Evolutionary conservation across 345 rosid genomes (phyloP).

Genomic region (Theobroma cacao): DNA sequence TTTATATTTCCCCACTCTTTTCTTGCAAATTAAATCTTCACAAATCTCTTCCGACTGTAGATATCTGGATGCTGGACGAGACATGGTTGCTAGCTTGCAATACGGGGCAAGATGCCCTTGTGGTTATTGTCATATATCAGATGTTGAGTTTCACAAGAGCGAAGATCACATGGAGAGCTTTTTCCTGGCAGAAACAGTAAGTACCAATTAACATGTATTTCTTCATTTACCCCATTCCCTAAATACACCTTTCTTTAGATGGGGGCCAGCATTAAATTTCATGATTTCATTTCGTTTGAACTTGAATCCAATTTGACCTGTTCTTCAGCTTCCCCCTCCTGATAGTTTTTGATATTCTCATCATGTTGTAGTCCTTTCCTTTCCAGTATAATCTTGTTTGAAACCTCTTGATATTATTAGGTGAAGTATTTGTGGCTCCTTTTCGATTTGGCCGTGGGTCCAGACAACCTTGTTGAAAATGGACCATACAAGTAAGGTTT

Average conservation of each 20-base stretch:
- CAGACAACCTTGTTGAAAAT: slow-evolving; percentile 92
- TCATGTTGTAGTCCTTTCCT: neutral
- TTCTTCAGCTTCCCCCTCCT: neutral
- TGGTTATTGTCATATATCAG: slow-evolving; percentile 93
- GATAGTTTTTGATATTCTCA: neutral
- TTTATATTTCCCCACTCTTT: neutral
- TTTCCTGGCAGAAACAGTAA: slow-evolving; percentile 98
- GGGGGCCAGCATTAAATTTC: neutral
- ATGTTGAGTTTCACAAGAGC: slow-evolving; percentile 80
- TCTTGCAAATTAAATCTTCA: neutral
- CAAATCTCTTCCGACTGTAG: slow-evolving; percentile 26
- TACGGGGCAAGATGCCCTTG: slow-evolving; percentile 94
- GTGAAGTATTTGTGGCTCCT: slow-evolving; percentile 97
- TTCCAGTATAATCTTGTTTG: neutral
- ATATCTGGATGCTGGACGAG: slow-evolving; percentile 93
- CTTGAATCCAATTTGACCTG: neutral
- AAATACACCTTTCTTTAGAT: neutral
- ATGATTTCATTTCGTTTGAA: neutral
- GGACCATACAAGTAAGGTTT: slow-evolving; percentile 91
- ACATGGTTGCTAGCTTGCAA: slow-evolving; percentile 95
- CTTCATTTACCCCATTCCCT: neutral
- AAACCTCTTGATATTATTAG: slow-evolving; percentile 33
- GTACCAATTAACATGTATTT: slow-evolving; percentile 22
- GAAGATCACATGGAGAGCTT: slow-evolving; percentile 99
- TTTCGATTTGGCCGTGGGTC: slow-evolving; percentile 85